These are phyloP conservation scores for Saccharomycopsis babjevae DNA, from an alignment of 805 yeast genomes.

Conservation along the genomic window DNA sequence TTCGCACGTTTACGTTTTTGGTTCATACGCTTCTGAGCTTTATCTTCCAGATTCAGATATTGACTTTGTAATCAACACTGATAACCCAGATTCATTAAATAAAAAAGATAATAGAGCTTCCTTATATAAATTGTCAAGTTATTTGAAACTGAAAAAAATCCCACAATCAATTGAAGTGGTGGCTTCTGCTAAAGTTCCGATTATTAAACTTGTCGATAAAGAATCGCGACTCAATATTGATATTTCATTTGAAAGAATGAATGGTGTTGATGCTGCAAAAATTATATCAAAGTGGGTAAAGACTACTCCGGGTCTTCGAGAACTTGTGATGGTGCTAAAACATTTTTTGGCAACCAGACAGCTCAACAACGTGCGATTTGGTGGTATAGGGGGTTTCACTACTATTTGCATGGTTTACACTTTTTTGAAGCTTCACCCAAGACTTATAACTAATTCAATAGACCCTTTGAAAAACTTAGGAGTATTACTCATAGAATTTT, in stretches of 20 bases:
- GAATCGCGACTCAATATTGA: conserved; percentile 67
- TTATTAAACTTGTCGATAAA: conserved; percentile 80
- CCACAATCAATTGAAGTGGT: conserved; percentile 76
- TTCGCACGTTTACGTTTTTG: conserved; percentile 77
- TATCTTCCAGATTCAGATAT: conserved; percentile 93
- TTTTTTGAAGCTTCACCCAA: conserved; percentile 71
- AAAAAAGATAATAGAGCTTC: conserved; percentile 47
- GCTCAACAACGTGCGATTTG: conserved; percentile 79
- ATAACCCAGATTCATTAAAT: conserved; percentile 20
- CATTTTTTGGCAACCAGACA: conserved; percentile 73
- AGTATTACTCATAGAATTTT: conserved; percentile 77
- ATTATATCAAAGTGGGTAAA: conserved; percentile 66
- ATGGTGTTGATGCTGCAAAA: conserved; percentile 76
- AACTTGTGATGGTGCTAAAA: conserved; percentile 71
- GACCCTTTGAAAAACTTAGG: conserved; percentile 71
- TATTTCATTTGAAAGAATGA: conserved; percentile 76
- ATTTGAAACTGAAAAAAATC: conserved; percentile 46
- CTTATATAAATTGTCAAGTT: conserved; percentile 63
- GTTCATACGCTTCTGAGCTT: conserved; percentile 87
- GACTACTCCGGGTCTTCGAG: conserved; percentile 69
- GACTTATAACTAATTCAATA: conserved; percentile 56
- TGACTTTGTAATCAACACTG: conserved; percentile 78
- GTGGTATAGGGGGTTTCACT: conserved; percentile 92
- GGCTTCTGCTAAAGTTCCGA: conserved; percentile 87
- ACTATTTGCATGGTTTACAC: conserved; percentile 81